Evolutionary conservation across 2,329 filamentous ascomycete species (phyloP), one percentile per base, ranked within the genome.

Genomic region (Blastomyces silverae): DNA sequence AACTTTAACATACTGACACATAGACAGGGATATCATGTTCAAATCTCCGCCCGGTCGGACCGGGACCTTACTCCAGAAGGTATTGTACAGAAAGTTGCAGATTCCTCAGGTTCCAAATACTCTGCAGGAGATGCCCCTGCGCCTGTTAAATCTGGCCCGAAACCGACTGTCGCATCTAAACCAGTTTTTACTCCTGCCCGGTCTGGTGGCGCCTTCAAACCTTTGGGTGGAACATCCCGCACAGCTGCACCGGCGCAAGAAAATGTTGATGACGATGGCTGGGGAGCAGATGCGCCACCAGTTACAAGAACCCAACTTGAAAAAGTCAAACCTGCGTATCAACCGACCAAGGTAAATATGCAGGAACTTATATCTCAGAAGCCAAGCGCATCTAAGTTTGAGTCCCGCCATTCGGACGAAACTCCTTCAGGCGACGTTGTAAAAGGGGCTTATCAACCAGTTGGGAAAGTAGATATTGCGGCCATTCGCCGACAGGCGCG

Each of bases 381-480:
- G 68, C 84, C 83, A 70, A 84, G 90, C 68, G 82, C 88, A 52
- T 56, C 67, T 11, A 64, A 63, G 22, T 67, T 64, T 6, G 69
- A 55, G 56, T 68, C 13, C 86, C 88, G n/a, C 79, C 84, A 69
- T 85, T 5, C 31, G 4, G 57, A 84, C 59, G 75, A 61, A 34
- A 50, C 22, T 52, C 13, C 78, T 44, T 70, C 77, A 46, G 69
- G 73, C 31, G 89, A 92, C 73, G 85, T 97, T 25, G 87, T 97
- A 62, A 89, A 80, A 73, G 94, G 94, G 56, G 89, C 84, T 20
- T 99, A 99, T 77, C 91, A 97, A 75, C 94, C 94, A 25, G 81
- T 99, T 71, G 94, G 94, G 64, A 97, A 97, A 79, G 90, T 99
- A n/a, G 92, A 99, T 73, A 97, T 99, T 78, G 89, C 89, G 31